Base-by-base conservation (phyloP, 345 rosid genomes). In the Boechera retrofracta region DNA sequence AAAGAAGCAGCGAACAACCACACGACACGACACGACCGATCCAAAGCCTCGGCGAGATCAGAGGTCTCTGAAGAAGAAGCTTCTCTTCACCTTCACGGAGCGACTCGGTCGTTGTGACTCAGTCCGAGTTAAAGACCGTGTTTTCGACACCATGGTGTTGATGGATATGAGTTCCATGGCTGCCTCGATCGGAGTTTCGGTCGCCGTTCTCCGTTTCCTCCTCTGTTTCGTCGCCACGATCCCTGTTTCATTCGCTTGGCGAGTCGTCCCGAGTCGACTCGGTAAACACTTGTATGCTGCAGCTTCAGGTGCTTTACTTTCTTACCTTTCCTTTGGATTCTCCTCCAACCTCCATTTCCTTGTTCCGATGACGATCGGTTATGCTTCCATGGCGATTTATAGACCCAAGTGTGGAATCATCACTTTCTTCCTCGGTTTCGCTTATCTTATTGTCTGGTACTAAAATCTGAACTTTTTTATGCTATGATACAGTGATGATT, bases 401-500 rank as follows among this genome's bases (percentile, higher is more conserved):
- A 88, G 98, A 47, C 42, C 93, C 26, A 81, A 85, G 56, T 91
- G 92, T 41, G 99, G 98, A 61, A 68, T 88, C 78, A 35, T 92
- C 67, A 86, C 96, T 15, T 95, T 91, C 81, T 76, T 89, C 67
- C 49, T 86, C 26, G 94, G 94, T 10, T 91, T 95, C 53, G 93
- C 86, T 67, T 93, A 93, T 80, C 93, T 95, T 75, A 95, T 95
- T 81, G 99, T 92, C 72, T 95, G 99, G 98, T 93, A 74, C 5
- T 10, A 2, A 6, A 18, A 66, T 15, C 42, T 13, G 1, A 53
- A 12, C 16, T 21, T 58, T 12, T 44, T 9, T 3, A 61, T 73
- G 38, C 13, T 12, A 10, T 45, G 45, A 48, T 56, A 33, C 48
- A 55, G 0, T 66, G 11, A 18, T 59, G 15, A 13, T 48, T 39